Evolutionary conservation across 1,284 basidiomycete species (phyloP).

Genomic region (Ustilago cynodontis): DNA sequence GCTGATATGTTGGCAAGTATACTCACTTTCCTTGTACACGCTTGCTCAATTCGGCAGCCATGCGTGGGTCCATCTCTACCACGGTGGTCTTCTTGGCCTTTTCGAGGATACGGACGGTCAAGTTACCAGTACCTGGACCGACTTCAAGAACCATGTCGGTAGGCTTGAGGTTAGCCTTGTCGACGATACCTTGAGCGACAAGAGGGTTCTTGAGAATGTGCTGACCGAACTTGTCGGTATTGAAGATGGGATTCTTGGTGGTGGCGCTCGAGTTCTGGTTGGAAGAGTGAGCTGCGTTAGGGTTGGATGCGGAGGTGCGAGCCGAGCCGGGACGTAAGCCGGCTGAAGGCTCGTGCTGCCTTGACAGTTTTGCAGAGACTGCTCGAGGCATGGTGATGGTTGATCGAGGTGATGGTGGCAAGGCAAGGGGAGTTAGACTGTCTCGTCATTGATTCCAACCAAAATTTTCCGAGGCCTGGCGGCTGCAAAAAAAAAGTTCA

Average conservation of each 20-base stretch:
- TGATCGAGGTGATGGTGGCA: slow-evolving; percentile 17
- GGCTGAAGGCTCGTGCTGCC: slow-evolving; percentile 80
- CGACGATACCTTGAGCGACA: slow-evolving; percentile 78
- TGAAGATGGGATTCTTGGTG: slow-evolving; percentile 72
- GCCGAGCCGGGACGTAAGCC: slow-evolving; percentile 72
- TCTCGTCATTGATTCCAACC: slow-evolving; percentile 1
- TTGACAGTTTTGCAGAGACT: slow-evolving; percentile 83
- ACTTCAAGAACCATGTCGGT: slow-evolving; percentile 97
- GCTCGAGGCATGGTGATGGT: slow-evolving; percentile 83
- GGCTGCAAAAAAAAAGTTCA: too few relatives aligned
- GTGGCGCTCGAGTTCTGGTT: slow-evolving; percentile 61
- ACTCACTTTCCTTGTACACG: slow-evolving; percentile 97
- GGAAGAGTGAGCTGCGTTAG: slow-evolving; percentile 54
- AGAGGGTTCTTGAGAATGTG: slow-evolving; percentile 96
- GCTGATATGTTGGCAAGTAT: not conserved
- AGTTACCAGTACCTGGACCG: slow-evolving; percentile 96
- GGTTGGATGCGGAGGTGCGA: slow-evolving; percentile 69
- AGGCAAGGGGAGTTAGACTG: not conserved
- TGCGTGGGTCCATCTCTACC: slow-evolving; percentile 98
- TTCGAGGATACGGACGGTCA: slow-evolving; percentile 93
- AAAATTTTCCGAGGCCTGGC: slow-evolving; percentile 37
- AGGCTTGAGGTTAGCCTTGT: slow-evolving; percentile 88
- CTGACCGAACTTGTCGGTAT: slow-evolving; percentile 93
- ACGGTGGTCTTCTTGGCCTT: slow-evolving; percentile 92
- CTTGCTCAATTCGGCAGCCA: slow-evolving; percentile 97